phyloP scores from a whole-genome alignment of 2,329 filamentous ascomycete species.

The Fusarium transvaalense region DNA sequence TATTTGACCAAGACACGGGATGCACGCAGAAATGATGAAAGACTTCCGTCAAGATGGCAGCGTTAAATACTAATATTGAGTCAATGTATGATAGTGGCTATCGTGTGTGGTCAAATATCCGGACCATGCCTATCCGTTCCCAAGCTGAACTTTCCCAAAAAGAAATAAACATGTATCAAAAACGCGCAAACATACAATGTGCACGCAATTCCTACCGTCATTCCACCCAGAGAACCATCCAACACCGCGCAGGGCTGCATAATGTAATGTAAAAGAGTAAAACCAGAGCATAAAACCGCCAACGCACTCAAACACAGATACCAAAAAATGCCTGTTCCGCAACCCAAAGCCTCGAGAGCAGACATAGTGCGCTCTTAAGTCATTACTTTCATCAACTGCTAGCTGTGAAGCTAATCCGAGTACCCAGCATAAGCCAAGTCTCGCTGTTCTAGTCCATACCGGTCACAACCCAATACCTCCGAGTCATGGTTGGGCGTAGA shows the following conservation, averaged over 20 bases:
- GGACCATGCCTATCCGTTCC: constrained; percentile 23
- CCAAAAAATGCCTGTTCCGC: constrained; percentile 40
- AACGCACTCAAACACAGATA: constrained; percentile 41
- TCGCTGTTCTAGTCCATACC: constrained; percentile 46
- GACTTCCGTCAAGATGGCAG: neutral
- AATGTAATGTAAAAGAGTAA: constrained; percentile 32
- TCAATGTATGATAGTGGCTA: constrained; percentile 35
- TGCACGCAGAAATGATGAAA: neutral
- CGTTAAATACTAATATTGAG: constrained; percentile 21
- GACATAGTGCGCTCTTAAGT: constrained; percentile 41
- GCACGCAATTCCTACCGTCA: constrained; percentile 33
- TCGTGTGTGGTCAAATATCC: constrained; percentile 29
- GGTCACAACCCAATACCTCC: constrained; percentile 31
- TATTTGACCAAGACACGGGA: neutral
- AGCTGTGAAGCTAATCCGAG: constrained; percentile 50
- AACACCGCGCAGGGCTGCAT: constrained; percentile 48
- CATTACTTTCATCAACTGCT: constrained; percentile 50
- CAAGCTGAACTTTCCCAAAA: constrained; percentile 15
- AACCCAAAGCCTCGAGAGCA: constrained; percentile 45
- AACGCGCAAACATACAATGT: constrained; percentile 16
- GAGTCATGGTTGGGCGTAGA: constrained; percentile 29
- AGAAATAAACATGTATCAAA: constrained; percentile 22
- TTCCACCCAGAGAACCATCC: constrained; percentile 40
- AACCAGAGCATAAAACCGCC: constrained; percentile 18
- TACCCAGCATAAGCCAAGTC: constrained; percentile 30